A percentile compares a stretch with the other conserved stretches of the same genome.
Evolutionary conservation across 495 filamentous ascomycete species (phyloP).

Genomic region (Lindgomyces ingoldianus): DNA sequence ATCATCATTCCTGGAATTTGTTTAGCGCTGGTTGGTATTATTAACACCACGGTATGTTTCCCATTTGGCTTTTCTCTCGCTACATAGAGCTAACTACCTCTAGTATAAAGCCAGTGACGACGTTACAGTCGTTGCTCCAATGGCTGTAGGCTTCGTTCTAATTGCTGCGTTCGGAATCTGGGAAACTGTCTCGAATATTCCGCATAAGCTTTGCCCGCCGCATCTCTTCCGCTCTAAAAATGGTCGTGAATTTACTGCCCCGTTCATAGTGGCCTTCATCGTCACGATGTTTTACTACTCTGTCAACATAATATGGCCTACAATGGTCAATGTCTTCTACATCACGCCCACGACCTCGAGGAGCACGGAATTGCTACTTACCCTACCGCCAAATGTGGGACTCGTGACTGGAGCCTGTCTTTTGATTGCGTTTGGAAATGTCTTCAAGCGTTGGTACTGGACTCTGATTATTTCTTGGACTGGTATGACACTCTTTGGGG

Average conservation of each 20-base stretch:
- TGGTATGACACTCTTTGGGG: slow-evolving; percentile 36
- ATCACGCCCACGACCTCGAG: slow-evolving; percentile 29
- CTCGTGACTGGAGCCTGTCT: slow-evolving; percentile 38
- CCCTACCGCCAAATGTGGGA: slow-evolving; percentile 40
- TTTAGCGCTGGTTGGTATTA: slow-evolving; percentile 42
- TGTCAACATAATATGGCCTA: slow-evolving; percentile 41
- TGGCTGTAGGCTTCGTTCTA: slow-evolving; percentile 30
- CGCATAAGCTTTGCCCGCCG: slow-evolving; percentile 27
- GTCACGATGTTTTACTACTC: slow-evolving; percentile 42
- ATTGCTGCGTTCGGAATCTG: slow-evolving; percentile 30
- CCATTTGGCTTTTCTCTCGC: not conserved
- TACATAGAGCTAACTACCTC: not conserved
- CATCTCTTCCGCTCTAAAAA: slow-evolving; percentile 31
- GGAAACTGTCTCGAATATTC: slow-evolving; percentile 25
- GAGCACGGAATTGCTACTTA: slow-evolving; percentile 32
- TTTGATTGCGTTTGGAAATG: slow-evolving; percentile 38
- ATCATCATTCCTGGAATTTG: slow-evolving; percentile 44
- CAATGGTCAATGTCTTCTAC: slow-evolving; percentile 41
- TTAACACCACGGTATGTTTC: slow-evolving; percentile 38
- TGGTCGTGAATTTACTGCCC: slow-evolving; percentile 39
- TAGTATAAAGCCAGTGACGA: slow-evolving; percentile 23
- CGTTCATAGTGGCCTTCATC: slow-evolving; percentile 38
- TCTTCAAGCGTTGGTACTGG: slow-evolving; percentile 34
- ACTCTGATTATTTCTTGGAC: slow-evolving; percentile 32
- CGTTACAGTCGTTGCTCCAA: slow-evolving; percentile 27